Evolutionary conservation across 495 filamentous ascomycete genomes (phyloP), one percentile per base, ranked within the genome.

Genomic region (Xylaria bambusicola): DNA sequence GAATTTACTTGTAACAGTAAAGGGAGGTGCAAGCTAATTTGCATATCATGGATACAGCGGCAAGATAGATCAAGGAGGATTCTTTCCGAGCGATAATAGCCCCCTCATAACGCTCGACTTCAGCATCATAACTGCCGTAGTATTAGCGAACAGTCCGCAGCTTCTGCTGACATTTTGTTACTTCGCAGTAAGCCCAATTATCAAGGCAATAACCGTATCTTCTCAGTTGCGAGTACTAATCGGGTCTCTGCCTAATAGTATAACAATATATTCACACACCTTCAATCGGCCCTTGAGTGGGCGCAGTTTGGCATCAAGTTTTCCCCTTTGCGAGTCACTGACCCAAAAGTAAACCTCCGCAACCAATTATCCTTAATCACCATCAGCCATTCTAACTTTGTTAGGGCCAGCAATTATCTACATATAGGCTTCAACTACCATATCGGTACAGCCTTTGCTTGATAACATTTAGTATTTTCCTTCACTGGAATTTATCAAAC

Each of bases 251-350:
- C 6, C 5, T 33, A 10, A 33, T 33, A 33, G 31, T 40, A 40
- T 40, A 59, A 68, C 17, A 66, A 66, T 44, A 20, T 68, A 18
- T 68, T 68, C 26, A 68, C 66, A 20, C 60, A 60, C 15, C 54
- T 68, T n/a, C 63, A 66, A 23, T 56, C 63, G 53, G 66, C 60
- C 1, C 45, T 54, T 15, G 66, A 68, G 33, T 68, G 66, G 62
- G 56, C 62, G 3, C 45, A 49, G 0, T 66, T 58, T 18, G 47
- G 60, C 23, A 21, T 52, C 29, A 17, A 59, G 1, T 71, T 71
- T 17, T 74, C 75, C 47, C 48, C 66, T 0, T 69, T 86, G 0
- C 73, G 83, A 15, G 79, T 85, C 2, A 80, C 81, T 0, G 61
- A 66, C 10, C 78, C 80, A 0, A 51, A 61, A 46, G 66, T 63